These are phyloP conservation scores for Chalaropsis ovoidea DNA, from an alignment of 2,329 filamentous ascomycete genomes.

Conservation along the genomic window DNA sequence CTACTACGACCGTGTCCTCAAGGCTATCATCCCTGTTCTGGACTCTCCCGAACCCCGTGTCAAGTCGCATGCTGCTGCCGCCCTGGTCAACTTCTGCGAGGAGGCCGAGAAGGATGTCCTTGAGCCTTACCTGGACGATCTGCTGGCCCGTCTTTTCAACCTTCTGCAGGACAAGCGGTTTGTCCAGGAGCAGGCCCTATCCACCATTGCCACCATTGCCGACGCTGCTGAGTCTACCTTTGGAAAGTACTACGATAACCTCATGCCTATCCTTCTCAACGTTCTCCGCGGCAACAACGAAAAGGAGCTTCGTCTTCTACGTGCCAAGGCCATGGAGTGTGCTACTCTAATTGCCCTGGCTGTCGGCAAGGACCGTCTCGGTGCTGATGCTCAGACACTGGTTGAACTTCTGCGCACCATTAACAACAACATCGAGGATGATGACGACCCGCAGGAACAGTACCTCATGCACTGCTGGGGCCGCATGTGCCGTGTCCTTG, in stretches of 20 bases:
- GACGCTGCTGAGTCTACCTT: constrained; percentile 95
- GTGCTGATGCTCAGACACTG: constrained; percentile 72
- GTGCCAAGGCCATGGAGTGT: constrained; percentile 98
- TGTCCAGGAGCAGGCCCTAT: constrained; percentile 93
- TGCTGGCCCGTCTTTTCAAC: constrained; percentile 75
- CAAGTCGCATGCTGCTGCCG: constrained; percentile 94
- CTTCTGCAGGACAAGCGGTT: constrained; percentile 88
- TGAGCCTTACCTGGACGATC: constrained; percentile 83
- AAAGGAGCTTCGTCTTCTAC: constrained; percentile 81
- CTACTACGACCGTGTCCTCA: constrained; percentile 78
- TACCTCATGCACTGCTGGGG: constrained; percentile 99
- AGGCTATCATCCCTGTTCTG: constrained; percentile 84
- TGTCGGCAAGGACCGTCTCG: constrained; percentile 87
- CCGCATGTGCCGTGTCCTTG: constrained; percentile 92
- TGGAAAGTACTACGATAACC: constrained; percentile 83
- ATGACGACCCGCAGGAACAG: constrained; percentile 90
- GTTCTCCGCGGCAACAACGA: constrained; percentile 83
- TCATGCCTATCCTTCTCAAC: constrained; percentile 90
- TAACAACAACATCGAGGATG: constrained; percentile 73
- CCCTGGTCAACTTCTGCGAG: constrained; percentile 97
- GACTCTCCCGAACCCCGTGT: constrained; percentile 84
- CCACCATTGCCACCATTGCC: constrained; percentile 97
- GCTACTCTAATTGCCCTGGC: constrained; percentile 91
- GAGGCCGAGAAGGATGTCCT: constrained; percentile 87
- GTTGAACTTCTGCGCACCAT: constrained; percentile 82